Conservation (phyloP, 2,329 filamentous ascomycete species). For the Penicillium sp. region DNA sequence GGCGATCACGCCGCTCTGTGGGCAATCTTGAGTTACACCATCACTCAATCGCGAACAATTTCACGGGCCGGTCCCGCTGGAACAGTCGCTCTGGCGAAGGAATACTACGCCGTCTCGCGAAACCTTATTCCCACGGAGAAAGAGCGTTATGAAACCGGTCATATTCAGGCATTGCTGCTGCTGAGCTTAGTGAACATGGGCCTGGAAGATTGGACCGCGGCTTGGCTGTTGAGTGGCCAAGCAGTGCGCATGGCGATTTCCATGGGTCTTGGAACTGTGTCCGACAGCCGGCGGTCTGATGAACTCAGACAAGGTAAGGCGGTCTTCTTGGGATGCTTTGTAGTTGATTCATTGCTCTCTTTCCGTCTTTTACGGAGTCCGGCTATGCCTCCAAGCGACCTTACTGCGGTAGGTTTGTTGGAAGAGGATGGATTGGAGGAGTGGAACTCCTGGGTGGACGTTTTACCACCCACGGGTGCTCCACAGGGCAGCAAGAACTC, state of each 20-base stretch:
- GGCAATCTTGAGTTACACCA: slow-evolving; percentile 46
- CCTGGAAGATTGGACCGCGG: slow-evolving; percentile 48
- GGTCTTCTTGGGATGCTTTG: slow-evolving; percentile 53
- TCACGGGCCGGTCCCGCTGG: slow-evolving; percentile 18
- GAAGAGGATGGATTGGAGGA: slow-evolving; percentile 70
- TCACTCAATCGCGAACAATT: slow-evolving; percentile 32
- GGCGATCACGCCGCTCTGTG: slow-evolving; percentile 46
- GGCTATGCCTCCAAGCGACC: slow-evolving; percentile 49
- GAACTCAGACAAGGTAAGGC: slow-evolving; percentile 42
- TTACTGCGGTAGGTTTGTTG: slow-evolving; percentile 51
- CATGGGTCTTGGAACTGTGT: slow-evolving; percentile 34
- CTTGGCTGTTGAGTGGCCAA: slow-evolving; percentile 56
- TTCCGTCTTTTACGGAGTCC: slow-evolving; percentile 48
- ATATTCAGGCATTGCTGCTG: slow-evolving; percentile 47
- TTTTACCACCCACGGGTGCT: slow-evolving; percentile 36
- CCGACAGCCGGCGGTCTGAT: slow-evolving; percentile 32
- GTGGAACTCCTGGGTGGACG: slow-evolving; percentile 69
- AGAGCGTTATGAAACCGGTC: slow-evolving; percentile 42
- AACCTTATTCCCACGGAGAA: slow-evolving; percentile 42
- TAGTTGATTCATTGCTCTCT: slow-evolving; percentile 55
- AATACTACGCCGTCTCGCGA: slow-evolving; percentile 39
- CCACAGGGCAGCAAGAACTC: slow-evolving; percentile 29
- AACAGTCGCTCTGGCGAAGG: slow-evolving; percentile 29
- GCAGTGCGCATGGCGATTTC: slow-evolving; percentile 51
- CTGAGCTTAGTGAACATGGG: slow-evolving; percentile 53